phyloP scores from a whole-genome alignment of 768 basidiomycete species.

The Collybiopsis confluens region DNA sequence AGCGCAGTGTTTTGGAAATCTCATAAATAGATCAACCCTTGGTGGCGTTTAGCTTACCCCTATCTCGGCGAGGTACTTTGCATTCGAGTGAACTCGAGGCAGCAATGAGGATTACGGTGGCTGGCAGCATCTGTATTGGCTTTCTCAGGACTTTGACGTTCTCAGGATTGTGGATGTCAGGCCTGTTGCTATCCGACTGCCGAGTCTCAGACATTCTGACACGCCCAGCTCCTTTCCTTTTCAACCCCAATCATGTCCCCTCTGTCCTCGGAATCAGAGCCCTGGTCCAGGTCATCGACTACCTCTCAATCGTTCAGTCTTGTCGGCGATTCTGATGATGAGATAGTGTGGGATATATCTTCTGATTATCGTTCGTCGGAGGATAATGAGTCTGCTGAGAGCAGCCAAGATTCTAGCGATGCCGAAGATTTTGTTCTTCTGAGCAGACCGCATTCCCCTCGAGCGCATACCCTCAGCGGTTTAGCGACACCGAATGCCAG shows the following conservation, averaged over 20 bases:
- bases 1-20: slow-evolving; percentile 74
- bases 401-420: slow-evolving; percentile 20
- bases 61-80: no score
- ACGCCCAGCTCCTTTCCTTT: slow-evolving; percentile 1
- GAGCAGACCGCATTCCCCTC: slow-evolving; percentile 25
- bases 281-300: slow-evolving; percentile 15
- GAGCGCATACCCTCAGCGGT: not conserved
- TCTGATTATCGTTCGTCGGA: slow-evolving; percentile 26
- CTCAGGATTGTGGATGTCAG: no score
- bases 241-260: slow-evolving; percentile 20
- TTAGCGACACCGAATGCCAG: not conserved
- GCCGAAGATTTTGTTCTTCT: slow-evolving; percentile 53
- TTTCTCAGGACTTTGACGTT: slow-evolving; percentile 27
- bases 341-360: slow-evolving; percentile 49
- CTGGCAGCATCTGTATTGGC: slow-evolving; percentile 14
- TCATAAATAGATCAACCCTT: slow-evolving; percentile 10
- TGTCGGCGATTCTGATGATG: slow-evolving; percentile 40
- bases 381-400: slow-evolving; percentile 20
- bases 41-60: not conserved
- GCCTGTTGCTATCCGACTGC: no score
- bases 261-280: slow-evolving; percentile 14
- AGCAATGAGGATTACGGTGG: not conserved
- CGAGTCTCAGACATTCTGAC: slow-evolving; percentile 5
- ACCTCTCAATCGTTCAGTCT: slow-evolving; percentile 14
- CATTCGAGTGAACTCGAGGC: not conserved